These are phyloP conservation scores for Brassica incana DNA, from an alignment of 345 rosid species.

Conservation along the genomic window DNA sequence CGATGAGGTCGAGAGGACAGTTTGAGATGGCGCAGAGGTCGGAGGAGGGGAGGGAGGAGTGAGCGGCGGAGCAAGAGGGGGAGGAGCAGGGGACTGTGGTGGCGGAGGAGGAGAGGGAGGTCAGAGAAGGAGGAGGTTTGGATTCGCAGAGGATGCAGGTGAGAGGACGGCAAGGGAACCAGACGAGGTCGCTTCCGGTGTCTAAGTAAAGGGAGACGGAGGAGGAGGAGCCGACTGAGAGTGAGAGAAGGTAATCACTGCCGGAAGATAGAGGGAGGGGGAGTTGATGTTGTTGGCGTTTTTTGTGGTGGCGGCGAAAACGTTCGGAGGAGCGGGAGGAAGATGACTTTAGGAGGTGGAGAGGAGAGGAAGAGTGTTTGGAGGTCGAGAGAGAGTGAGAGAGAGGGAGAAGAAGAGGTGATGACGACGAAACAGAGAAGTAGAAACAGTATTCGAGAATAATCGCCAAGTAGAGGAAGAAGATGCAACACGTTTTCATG, in stretches of 20 bases:
- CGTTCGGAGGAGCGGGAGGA: slow-evolving; percentile 75
- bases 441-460: slow-evolving; percentile 20
- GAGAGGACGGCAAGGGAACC: slow-evolving; percentile 94
- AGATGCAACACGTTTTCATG: slow-evolving; percentile 27
- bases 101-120: slow-evolving; percentile 53
- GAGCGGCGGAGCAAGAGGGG: slow-evolving; percentile 78
- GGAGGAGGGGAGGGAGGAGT: slow-evolving; percentile 65
- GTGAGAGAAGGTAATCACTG: slow-evolving; percentile 81
- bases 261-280: slow-evolving; percentile 90
- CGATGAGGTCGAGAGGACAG: slow-evolving; percentile 81
- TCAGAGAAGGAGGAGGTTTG: slow-evolving; percentile 44
- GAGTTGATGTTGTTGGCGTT: slow-evolving; percentile 45
- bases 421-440: slow-evolving; percentile 24
- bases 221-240: slow-evolving; percentile 61
- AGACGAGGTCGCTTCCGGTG: slow-evolving; percentile 95
- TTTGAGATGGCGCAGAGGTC: slow-evolving; percentile 80
- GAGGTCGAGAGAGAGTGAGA: slow-evolving; percentile 67
- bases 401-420: slow-evolving; percentile 54
- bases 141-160: slow-evolving; percentile 89
- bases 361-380: slow-evolving; percentile 54
- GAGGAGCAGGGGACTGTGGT: slow-evolving; percentile 59
- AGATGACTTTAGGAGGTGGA: slow-evolving; percentile 76
- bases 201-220: slow-evolving; percentile 78
- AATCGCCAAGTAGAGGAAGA: slow-evolving; percentile 29
- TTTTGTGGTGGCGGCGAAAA: slow-evolving; percentile 56